phyloP scores from a whole-genome alignment of 176 grass and related monocot species.

The Lolium rigidum region DNA sequence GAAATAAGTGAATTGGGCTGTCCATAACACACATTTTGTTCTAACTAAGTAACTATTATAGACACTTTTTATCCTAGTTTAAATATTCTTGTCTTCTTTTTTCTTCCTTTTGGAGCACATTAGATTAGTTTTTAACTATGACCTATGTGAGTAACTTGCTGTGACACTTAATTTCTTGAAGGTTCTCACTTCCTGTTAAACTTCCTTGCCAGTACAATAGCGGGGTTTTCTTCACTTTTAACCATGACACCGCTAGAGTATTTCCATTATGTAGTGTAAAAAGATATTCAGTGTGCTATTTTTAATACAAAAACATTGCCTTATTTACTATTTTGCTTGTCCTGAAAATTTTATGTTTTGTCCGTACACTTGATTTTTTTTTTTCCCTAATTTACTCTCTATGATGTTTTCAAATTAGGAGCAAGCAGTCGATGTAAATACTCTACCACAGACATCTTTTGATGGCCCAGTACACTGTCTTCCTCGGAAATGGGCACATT shows the following conservation, averaged over 20 bases:
- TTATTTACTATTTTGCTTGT: background rate
- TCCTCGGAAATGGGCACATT: slow-evolving; percentile 80
- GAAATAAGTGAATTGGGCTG: background rate
- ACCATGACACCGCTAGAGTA: background rate
- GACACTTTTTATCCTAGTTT: background rate
- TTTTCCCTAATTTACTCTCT: slow-evolving; percentile 11
- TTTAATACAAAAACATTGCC: background rate
- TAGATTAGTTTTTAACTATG: background rate
- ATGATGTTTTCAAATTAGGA: slow-evolving; percentile 47
- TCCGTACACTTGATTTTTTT: background rate
- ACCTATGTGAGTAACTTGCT: background rate
- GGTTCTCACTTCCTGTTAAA: background rate
- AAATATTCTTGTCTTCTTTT: background rate
- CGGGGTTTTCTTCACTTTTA: background rate
- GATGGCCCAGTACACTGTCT: slow-evolving; percentile 47
- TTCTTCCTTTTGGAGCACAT: background rate
- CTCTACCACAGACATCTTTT: slow-evolving; percentile 21
- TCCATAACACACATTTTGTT: background rate
- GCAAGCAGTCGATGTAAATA: slow-evolving; percentile 52
- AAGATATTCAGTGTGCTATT: background rate
- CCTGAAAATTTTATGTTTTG: background rate
- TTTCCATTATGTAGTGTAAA: slow-evolving; percentile 4
- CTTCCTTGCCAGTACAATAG: background rate
- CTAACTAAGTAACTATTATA: background rate
- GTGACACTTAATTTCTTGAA: background rate